Conservation (phyloP, 352 stramenopile genomes). For the Phytophthora ohioensis region DNA sequence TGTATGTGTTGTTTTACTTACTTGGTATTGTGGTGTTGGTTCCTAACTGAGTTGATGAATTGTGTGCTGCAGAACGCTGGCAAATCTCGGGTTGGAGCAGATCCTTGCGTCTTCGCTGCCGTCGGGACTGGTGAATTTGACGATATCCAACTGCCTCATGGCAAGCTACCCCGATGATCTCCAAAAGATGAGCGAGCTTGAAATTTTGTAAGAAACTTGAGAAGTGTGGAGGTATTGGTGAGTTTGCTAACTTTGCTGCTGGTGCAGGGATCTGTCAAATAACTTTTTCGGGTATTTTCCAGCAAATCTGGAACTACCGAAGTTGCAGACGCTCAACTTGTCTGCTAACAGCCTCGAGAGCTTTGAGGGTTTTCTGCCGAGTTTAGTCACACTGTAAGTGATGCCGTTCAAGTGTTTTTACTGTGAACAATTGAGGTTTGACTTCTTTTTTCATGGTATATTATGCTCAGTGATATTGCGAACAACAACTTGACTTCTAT, state of each 20-base stretch:
- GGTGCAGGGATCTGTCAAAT: constrained; percentile 60
- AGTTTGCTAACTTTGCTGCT: constrained; percentile 9
- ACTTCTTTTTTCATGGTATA: neutral
- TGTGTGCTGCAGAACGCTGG: constrained; percentile 43
- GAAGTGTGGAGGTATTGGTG: neutral
- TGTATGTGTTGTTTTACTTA: constrained; percentile 40
- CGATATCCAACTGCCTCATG: constrained; percentile 69
- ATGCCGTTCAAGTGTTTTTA: neutral
- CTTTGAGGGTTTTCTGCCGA: constrained; percentile 52
- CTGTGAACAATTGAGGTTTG: neutral
- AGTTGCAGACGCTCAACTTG: constrained; percentile 58
- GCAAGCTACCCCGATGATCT: constrained; percentile 61
- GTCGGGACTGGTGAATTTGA: constrained; percentile 52
- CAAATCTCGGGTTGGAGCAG: constrained; percentile 61
- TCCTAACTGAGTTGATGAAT: neutral
- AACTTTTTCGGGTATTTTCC: constrained; percentile 72
- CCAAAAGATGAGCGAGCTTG: constrained; percentile 51
- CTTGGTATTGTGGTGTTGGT: constrained; percentile 6
- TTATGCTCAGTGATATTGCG: constrained; percentile 51
- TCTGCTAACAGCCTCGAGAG: constrained; percentile 58
- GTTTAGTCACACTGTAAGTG: constrained; percentile 58
- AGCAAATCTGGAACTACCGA: constrained; percentile 44
- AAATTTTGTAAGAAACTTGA: constrained; percentile 49
- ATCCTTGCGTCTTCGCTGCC: constrained; percentile 52
- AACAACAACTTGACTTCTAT: constrained; percentile 58